Base-by-base conservation (phyloP, 495 filamentous ascomycete genomes). In the Penicillium flavigenum region DNA sequence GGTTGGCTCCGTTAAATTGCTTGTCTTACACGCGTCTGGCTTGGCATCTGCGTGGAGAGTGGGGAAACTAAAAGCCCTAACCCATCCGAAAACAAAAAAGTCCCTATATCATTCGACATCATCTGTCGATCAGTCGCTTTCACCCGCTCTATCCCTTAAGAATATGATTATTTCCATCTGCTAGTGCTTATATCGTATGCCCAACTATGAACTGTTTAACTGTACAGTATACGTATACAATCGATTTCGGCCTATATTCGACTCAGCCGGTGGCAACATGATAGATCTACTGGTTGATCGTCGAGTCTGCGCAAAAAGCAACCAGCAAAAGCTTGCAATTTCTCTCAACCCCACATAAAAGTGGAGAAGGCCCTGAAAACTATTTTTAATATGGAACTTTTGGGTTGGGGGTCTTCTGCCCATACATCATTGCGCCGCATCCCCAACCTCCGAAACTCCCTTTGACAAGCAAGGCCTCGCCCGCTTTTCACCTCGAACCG, bases 261-360 rank as follows among this genome's bases (percentile, higher is more conserved):
- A 38, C 51, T 16, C 26, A 16, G 17, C 26, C 17, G 7, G 32
- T 47, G 53, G 53, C 53, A 7, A 53, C 4, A 55, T 46, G 42
- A 38, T 39, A 39, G 53, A 47, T 55, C 53, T 39, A 39, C 50
- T 41, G 32, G 32, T 24, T 46, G 53, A 55, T 55, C 53, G 44
- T 46, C 53, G 41, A 12, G 16, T 36, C 22, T 38, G 47, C 19
- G 32, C 43, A 46, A 36, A 46, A 36, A 41, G 41, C 44, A 47
- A 36, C 31, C 42, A 47, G 20, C 38, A 44, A 53, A 55, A 55
- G 43, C 53, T 55, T 55, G 53, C 53, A 39, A 55, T 55, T 55
- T 31, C 20, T 29, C 22, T 31, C 16, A 42, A 27, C 22, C 32
- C 53, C 44, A 47, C 32, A 46, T 16, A 47, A 47, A 55, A 55